Percentiles rank a stretch among this genome's conserved stretches.
phyloP scores from a whole-genome alignment of 768 basidiomycete genomes.

The Termitomyces sp. region DNA sequence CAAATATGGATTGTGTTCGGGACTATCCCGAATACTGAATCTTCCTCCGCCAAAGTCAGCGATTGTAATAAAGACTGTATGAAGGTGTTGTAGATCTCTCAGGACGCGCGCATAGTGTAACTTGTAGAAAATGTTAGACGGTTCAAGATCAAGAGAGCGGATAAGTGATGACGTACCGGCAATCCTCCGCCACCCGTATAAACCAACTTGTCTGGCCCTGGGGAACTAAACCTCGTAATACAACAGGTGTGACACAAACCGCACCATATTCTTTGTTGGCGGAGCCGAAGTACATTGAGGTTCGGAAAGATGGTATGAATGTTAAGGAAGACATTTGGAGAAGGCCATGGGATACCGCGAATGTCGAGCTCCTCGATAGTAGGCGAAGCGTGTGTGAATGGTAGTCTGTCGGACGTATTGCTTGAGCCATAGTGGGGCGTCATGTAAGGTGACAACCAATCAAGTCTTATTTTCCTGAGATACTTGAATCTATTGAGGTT shows the following conservation, averaged over 20 bases:
- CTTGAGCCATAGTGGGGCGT: conserved; percentile 10
- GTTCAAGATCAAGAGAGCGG: background rate
- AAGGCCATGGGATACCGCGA: conserved; percentile 24
- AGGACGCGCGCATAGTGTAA: conserved; percentile 26
- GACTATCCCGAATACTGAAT: conserved; percentile 11
- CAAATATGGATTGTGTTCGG: conserved; percentile 15
- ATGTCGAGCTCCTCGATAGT: conserved; percentile 23
- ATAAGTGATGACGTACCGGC: conserved; percentile 20
- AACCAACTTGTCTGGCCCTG: conserved; percentile 18
- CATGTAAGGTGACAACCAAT: conserved; percentile 19
- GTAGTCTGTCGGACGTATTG: conserved; percentile 13
- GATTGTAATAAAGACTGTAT: conserved; percentile 24
- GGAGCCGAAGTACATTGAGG: conserved; percentile 19
- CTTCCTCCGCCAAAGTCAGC: conserved; percentile 19
- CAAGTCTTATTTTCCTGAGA: conserved; percentile 19
- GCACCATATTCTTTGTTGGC: conserved; percentile 26
- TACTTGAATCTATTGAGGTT: conserved; percentile 17
- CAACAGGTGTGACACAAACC: conserved; percentile 28
- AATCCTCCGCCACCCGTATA: conserved; percentile 29
- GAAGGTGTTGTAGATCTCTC: conserved; percentile 17
- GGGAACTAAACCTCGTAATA: conserved; percentile 17
- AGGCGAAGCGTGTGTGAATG: conserved; percentile 20
- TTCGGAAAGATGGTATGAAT: conserved; percentile 17
- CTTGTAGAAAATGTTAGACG: conserved; percentile 12
- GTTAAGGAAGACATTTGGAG: conserved; percentile 21